phyloP scores from a whole-genome alignment of 1,284 basidiomycete genomes.

The Leccinum pachyderme region DNA sequence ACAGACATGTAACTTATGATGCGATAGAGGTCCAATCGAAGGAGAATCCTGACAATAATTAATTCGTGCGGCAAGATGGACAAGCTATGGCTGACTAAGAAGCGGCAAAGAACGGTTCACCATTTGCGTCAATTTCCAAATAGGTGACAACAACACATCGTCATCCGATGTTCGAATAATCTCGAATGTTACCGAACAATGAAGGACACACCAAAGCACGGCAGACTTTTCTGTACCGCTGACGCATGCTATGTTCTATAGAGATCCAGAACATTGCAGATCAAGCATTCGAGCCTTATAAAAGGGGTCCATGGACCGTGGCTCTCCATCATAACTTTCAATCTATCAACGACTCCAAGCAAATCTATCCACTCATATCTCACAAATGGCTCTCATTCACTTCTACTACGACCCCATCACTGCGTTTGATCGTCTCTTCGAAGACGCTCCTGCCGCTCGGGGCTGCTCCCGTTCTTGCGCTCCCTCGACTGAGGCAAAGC shows the following conservation, averaged over 20 bases:
- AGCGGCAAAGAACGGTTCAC: neutral
- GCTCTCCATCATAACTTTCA: neutral
- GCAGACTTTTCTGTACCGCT: neutral
- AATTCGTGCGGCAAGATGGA: neutral
- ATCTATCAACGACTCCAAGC: neutral
- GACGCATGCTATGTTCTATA: neutral
- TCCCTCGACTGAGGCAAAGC: neutral
- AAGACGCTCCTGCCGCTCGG: neutral
- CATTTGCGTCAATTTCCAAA: conserved; percentile 1
- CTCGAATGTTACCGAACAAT: conserved; percentile 11
- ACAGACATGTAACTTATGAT: neutral
- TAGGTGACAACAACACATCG: neutral
- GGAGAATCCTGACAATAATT: neutral
- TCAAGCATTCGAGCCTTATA: conserved; percentile 6
- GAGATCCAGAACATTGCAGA: conserved; percentile 10
- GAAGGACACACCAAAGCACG: neutral
- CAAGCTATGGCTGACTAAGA: neutral
- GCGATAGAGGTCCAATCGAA: neutral
- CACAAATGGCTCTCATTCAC: conserved; percentile 8
- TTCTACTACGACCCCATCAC: conserved; percentile 3
- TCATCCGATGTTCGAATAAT: conserved; percentile 3
- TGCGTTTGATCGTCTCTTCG: neutral
- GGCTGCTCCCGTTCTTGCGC: neutral
- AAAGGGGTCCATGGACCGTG: neutral
- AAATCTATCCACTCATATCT: neutral